phyloP scores from a whole-genome alignment of 176 grass and related monocot species.

The Cenchrus americanus region DNA sequence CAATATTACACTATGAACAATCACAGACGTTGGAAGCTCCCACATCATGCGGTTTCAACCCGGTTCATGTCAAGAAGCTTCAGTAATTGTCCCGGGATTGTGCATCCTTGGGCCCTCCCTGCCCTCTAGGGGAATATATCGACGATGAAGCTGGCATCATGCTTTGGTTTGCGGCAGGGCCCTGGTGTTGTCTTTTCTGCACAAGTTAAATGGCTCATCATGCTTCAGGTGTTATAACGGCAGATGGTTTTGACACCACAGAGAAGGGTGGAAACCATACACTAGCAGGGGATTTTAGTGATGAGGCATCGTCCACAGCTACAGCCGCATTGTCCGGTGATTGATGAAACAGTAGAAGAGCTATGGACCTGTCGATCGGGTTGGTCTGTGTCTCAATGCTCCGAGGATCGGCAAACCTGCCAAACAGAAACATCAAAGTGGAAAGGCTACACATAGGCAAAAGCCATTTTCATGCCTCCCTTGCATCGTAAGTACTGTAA shows the following conservation, averaged over 20 bases:
- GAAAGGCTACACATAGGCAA: conserved; percentile 19
- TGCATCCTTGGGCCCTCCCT: conserved; percentile 5
- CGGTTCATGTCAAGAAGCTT: neutral
- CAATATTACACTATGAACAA: conserved; percentile 37
- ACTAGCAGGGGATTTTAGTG: conserved; percentile 47
- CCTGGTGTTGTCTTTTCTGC: conserved; percentile 49
- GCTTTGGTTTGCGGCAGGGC: conserved; percentile 35
- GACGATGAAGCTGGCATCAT: conserved; percentile 17
- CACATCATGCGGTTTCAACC: neutral
- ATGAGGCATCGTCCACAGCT: conserved; percentile 49
- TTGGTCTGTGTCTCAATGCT: conserved; percentile 86
- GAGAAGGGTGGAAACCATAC: conserved; percentile 36
- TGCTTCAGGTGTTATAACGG: neutral
- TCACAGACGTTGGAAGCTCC: neutral
- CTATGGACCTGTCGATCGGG: conserved; percentile 86
- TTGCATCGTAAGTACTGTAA: conserved; percentile 1
- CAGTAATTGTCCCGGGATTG: conserved; percentile 29
- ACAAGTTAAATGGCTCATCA: neutral
- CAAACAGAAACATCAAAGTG: conserved; percentile 44
- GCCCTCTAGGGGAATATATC: conserved; percentile 31
- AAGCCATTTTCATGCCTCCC: conserved; percentile 5
- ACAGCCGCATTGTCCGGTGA: conserved; percentile 38
- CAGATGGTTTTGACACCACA: neutral
- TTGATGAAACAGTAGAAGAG: conserved; percentile 78
- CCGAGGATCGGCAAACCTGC: conserved; percentile 56